These are phyloP conservation scores for Pseudofabraea citricarpa DNA, from an alignment of 2,329 filamentous ascomycete species.

Conservation along the genomic window DNA sequence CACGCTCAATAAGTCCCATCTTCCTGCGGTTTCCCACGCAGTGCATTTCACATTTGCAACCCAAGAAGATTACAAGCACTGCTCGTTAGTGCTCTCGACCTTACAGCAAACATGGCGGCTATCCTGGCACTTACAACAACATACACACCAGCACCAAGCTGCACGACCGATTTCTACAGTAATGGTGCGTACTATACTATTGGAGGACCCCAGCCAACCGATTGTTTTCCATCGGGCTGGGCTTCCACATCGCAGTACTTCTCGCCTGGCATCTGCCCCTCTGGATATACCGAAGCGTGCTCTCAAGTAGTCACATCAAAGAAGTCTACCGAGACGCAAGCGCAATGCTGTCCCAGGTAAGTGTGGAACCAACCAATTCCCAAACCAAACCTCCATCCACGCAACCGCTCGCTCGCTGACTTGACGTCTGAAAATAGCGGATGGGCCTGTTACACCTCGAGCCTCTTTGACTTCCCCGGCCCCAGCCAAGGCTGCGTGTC, in stretches of 20 bases:
- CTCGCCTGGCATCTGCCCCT: constrained; percentile 4
- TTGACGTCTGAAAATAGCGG: constrained; percentile 1
- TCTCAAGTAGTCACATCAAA: background rate
- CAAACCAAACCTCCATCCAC: background rate
- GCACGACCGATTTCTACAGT: no score
- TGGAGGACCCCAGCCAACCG: background rate
- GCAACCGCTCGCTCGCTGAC: background rate
- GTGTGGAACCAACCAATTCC: background rate
- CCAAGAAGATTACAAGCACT: no score
- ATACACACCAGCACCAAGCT: background rate
- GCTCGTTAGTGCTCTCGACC: no score
- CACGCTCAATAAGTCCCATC: no score
- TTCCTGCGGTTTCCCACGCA: no score
- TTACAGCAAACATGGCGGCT: no score
- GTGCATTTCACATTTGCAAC: no score
- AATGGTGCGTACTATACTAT: constrained; percentile 1
- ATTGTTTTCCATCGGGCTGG: constrained; percentile 8
- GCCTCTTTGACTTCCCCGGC: constrained; percentile 4
- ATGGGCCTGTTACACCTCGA: constrained; percentile 3
- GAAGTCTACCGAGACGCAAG: constrained; percentile 3
- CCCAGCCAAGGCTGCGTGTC: constrained; percentile 3
- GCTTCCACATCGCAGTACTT: constrained; percentile 4
- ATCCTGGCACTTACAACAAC: no score
- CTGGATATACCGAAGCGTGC: constrained; percentile 6
- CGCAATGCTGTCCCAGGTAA: constrained; percentile 7